phyloP scores from a whole-genome alignment of 2,329 filamentous ascomycete species.

The Mycosphaerella sp. region DNA sequence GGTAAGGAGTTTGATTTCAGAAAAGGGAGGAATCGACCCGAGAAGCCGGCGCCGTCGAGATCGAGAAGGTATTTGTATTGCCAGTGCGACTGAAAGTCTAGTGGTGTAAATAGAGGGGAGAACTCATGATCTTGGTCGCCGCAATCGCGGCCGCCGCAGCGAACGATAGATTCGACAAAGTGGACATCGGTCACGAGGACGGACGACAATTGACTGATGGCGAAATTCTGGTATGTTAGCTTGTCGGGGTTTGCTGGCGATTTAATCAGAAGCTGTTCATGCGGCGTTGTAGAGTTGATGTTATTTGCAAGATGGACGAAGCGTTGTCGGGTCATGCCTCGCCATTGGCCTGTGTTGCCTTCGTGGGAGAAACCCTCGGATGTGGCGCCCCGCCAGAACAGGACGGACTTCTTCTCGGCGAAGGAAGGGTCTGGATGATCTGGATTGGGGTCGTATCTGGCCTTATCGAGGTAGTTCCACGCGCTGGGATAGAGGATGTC shows the following conservation, averaged over 20 bases:
- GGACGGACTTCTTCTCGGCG: constrained; percentile 53
- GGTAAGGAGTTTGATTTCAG: constrained; percentile 62
- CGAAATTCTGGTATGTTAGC: constrained; percentile 53
- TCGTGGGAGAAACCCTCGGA: constrained; percentile 47
- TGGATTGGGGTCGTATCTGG: constrained; percentile 46
- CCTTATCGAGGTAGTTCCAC: constrained; percentile 57
- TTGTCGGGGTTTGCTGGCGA: constrained; percentile 23
- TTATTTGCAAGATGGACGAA: constrained; percentile 64
- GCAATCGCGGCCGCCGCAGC: constrained; percentile 51
- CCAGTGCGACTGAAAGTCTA: constrained; percentile 54
- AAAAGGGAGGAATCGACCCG: constrained; percentile 58
- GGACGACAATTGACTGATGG: constrained; percentile 49
- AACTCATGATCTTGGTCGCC: constrained; percentile 49
- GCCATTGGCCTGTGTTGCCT: constrained; percentile 49
- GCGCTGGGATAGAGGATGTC: constrained; percentile 65
- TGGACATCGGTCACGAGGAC: constrained; percentile 52
- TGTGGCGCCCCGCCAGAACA: constrained; percentile 71
- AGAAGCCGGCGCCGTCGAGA: constrained; percentile 62
- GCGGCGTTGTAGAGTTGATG: constrained; percentile 45
- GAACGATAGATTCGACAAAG: constrained; percentile 53
- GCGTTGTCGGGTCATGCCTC: constrained; percentile 62
- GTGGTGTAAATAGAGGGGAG: constrained; percentile 37
- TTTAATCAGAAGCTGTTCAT: constrained; percentile 53
- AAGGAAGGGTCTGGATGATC: constrained; percentile 51
- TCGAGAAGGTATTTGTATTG: constrained; percentile 65